Percentiles rank a stretch among this genome's conserved stretches.
phyloP scores from a whole-genome alignment of 1,139 yeast genomes.

The Kodamaea sp. region DNA sequence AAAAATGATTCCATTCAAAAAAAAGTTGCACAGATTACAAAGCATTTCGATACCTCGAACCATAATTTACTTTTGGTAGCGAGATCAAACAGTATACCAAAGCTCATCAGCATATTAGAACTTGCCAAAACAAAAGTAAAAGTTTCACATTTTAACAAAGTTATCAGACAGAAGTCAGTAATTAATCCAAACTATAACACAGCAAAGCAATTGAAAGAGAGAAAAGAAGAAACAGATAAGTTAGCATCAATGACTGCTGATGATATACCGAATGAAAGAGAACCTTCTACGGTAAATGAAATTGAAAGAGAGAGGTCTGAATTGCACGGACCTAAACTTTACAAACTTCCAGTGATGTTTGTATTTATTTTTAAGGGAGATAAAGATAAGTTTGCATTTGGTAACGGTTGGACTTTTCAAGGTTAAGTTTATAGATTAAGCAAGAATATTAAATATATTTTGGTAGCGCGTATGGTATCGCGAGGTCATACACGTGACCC shows the following conservation, averaged over 20 bases:
- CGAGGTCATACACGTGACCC: constrained; percentile 2
- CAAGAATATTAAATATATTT: neutral
- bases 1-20: constrained; percentile 27
- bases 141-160: constrained; percentile 13
- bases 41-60: constrained; percentile 1
- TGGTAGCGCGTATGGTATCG: constrained; percentile 6
- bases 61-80: constrained; percentile 12
- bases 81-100: constrained; percentile 21
- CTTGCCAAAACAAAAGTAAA: constrained; percentile 18
- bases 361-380: constrained; percentile 13
- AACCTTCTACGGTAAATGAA: constrained; percentile 5
- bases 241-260: neutral
- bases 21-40: constrained; percentile 16
- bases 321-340: constrained; percentile 18
- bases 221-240: neutral
- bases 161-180: constrained; percentile 8
- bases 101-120: constrained; percentile 25
- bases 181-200: constrained; percentile 8
- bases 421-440: neutral
- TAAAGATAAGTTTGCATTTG: constrained; percentile 4
- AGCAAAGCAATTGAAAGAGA: neutral
- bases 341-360: constrained; percentile 20
- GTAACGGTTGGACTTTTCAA: constrained; percentile 17
- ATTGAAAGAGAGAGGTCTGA: constrained; percentile 6
- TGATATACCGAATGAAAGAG: neutral